Conservation (phyloP, 73 alveolate species). For the Symbiodinium natans region DNA sequence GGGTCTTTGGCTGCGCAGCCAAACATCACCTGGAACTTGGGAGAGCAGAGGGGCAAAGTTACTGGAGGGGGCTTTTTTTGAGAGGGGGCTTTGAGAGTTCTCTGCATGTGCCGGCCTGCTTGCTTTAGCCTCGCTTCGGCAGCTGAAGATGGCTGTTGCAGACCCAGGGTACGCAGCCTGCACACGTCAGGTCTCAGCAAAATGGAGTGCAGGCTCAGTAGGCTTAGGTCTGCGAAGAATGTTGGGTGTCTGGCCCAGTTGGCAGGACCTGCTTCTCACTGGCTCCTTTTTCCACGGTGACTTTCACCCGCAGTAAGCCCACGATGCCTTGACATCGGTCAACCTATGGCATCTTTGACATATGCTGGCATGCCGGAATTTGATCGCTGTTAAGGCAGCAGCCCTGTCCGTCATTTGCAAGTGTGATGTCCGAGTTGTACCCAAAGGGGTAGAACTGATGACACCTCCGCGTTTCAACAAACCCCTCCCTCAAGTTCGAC, state of each 20-base stretch:
- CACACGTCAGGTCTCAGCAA: no score
- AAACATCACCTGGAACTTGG: slow-evolving; percentile 25
- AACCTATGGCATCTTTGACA: neutral
- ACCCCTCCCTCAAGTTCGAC: neutral
- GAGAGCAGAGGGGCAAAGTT: neutral
- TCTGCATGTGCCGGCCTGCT: neutral
- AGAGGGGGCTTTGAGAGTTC: neutral
- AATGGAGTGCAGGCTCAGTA: neutral
- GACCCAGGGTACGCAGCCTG: slow-evolving; percentile 53
- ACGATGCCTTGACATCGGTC: slow-evolving; percentile 38
- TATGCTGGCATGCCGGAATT: neutral
- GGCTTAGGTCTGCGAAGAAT: no score
- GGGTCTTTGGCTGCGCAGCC: slow-evolving; percentile 69
- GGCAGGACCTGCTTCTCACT: slow-evolving; percentile 36
- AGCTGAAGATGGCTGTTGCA: neutral
- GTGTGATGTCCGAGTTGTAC: slow-evolving; percentile 70
- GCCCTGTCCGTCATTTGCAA: slow-evolving; percentile 77
- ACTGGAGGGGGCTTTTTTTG: neutral
- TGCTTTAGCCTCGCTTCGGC: neutral
- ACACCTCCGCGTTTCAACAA: slow-evolving; percentile 13
- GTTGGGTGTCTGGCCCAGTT: slow-evolving; percentile 12
- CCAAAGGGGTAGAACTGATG: slow-evolving; percentile 91
- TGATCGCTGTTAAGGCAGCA: neutral
- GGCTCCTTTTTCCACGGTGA: slow-evolving; percentile 60
- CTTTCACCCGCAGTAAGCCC: slow-evolving; percentile 76